Evolutionary conservation across 495 filamentous ascomycete species (phyloP), one percentile per base, ranked within the genome.

Genomic region (Penicillium dipodomyicola): DNA sequence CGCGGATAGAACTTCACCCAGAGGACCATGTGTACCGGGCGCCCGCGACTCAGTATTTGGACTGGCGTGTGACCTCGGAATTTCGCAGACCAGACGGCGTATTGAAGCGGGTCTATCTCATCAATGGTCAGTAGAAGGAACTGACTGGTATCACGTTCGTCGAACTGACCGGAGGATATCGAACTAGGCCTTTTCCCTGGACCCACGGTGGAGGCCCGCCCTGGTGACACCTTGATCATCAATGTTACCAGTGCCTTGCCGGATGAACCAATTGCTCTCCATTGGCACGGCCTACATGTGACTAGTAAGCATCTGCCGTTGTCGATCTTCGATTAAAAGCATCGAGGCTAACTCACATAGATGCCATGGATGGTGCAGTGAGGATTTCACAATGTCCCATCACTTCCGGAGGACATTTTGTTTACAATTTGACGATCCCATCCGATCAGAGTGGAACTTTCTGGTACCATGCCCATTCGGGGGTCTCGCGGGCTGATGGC

Each of bases 261-360:
- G 33, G 84, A 91, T 51, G 80, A 91, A 57, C 72, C 78, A 11
- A 83, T 89, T 7, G 81, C 85, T 45, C 64, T 93, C 3, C 90
- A 95, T 72, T 95, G 88, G 75, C 90, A 95, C 68, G 90, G 90
- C 8, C 73, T 92, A 27, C 87, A 84, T 68, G 84, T 89, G 59
- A 69, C 84, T 49, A 81, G 80, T 60, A 84, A 79, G 29, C 44
- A 22, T 5, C 8, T 44, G 22, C n/a, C 29, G 17, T 20, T 12
- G 20, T 35, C 6, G 6, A 30, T 25, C 1, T 15, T 15, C 5
- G 5, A 15, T 9, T 30, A 11, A 22, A 17, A 19, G 12, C 27
- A 22, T 44, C 1, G 11, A 22, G 29, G 22, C 56, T 60, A 23
- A 50, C 11, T 9, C 19, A 4, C 15, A 37, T 44, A 72, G 81